Evolutionary conservation across 2,329 filamentous ascomycete genomes (phyloP).

Genomic region (Pestalotiopsis sp.): DNA sequence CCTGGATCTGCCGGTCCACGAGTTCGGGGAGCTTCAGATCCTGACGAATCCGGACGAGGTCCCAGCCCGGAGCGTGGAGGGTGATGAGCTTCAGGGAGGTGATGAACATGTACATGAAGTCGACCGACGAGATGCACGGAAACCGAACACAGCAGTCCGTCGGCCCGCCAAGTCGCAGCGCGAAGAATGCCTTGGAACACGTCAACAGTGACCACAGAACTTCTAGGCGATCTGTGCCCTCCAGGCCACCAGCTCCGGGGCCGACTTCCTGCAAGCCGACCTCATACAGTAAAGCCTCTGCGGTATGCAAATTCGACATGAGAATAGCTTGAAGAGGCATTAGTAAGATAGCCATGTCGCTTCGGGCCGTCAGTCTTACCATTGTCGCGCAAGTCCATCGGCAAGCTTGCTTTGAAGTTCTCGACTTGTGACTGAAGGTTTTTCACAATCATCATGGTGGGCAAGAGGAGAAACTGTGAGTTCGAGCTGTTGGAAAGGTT

Average conservation of each 20-base stretch:
- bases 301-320: slow-evolving; percentile 44
- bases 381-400: slow-evolving; percentile 35
- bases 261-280: slow-evolving; percentile 42
- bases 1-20: background rate
- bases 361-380: slow-evolving; percentile 25
- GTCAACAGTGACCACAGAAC: slow-evolving; percentile 48
- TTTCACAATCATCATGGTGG: slow-evolving; percentile 42
- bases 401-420: slow-evolving; percentile 37
- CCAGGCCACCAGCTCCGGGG: slow-evolving; percentile 30
- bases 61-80: slow-evolving; percentile 48
- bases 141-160: slow-evolving; percentile 38
- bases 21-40: slow-evolving; percentile 30
- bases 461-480: slow-evolving; percentile 32
- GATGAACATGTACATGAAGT: slow-evolving; percentile 49
- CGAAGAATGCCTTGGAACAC: slow-evolving; percentile 42
- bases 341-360: background rate
- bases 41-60: slow-evolving; percentile 35
- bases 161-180: slow-evolving; percentile 22
- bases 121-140: slow-evolving; percentile 45
- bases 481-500: slow-evolving; percentile 30
- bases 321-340: slow-evolving; percentile 34
- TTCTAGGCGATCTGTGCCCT: slow-evolving; percentile 40
- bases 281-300: slow-evolving; percentile 50
- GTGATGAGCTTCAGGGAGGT: slow-evolving; percentile 48
- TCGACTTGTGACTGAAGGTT: slow-evolving; percentile 47